Conservation (phyloP, 441 rosid species). For the Syzygium malaccense region DNA sequence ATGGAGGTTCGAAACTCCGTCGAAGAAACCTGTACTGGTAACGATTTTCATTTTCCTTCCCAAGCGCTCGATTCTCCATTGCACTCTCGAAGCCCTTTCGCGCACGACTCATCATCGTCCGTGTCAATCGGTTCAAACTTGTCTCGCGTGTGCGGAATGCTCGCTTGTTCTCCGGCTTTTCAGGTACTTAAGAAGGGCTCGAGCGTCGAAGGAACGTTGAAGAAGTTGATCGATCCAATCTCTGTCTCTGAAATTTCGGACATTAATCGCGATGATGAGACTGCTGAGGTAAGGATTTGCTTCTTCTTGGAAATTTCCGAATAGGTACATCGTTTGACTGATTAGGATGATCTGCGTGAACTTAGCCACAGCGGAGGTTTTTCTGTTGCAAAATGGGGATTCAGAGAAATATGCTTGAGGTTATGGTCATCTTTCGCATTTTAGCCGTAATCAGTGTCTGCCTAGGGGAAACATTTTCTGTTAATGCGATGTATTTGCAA, state of each 20-base stretch:
- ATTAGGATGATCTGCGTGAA: not conserved
- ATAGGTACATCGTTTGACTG: not conserved
- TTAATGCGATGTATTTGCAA: not conserved
- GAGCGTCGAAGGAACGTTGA: not conserved
- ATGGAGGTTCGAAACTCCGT: not conserved
- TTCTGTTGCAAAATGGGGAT: not conserved
- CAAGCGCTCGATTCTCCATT: too few relatives aligned
- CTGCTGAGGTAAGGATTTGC: not conserved
- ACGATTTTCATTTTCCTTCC: not conserved
- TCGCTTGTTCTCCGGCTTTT: not conserved
- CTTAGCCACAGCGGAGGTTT: not conserved
- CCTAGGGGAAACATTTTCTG: not conserved
- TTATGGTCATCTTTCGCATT: not conserved
- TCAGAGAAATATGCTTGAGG: not conserved
- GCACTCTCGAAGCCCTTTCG: not conserved
- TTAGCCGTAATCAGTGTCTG: not conserved
- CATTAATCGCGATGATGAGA: not conserved
- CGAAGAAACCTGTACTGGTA: not conserved
- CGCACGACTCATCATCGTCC: not conserved
- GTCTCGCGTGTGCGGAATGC: not conserved
- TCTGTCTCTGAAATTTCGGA: conserved; percentile 8
- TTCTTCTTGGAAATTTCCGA: not conserved
- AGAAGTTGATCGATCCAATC: conserved; percentile 16
- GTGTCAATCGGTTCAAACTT: not conserved
- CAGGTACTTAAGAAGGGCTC: conserved; percentile 22